phyloP scores from a whole-genome alignment of 306 rosid species.

The Alnus glutinosa region DNA sequence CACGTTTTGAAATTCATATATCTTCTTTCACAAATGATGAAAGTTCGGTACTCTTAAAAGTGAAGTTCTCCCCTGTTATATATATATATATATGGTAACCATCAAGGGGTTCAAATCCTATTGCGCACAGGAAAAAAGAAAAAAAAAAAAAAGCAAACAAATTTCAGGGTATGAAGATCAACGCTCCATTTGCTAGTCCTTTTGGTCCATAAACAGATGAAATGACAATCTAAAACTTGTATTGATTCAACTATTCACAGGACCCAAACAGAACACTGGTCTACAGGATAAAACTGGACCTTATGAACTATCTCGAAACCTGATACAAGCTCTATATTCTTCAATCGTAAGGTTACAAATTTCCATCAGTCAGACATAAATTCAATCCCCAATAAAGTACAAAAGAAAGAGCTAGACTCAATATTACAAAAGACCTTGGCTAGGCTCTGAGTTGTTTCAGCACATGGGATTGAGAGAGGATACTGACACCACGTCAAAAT shows the following conservation, averaged over 20 bases:
- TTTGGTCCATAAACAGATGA: background rate
- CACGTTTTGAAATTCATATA: too few relatives aligned
- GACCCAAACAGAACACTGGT: conserved; percentile 1
- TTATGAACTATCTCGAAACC: background rate
- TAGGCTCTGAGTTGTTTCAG: background rate
- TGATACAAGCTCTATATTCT: background rate
- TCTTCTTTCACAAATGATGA: too few relatives aligned
- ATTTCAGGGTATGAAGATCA: background rate
- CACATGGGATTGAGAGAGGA: background rate
- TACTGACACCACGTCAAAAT: conserved; percentile 29
- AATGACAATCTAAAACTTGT: background rate
- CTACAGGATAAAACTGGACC: background rate
- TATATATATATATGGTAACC: too few relatives aligned
- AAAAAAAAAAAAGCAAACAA: background rate
- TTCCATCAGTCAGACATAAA: conserved; percentile 2
- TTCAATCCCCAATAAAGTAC: conserved; percentile 9
- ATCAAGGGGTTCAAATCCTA: too few relatives aligned
- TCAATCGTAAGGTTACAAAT: background rate
- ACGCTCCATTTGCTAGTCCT: background rate
- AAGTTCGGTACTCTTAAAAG: too few relatives aligned
- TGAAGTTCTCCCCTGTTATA: too few relatives aligned
- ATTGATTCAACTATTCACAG: background rate
- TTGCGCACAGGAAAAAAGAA: background rate
- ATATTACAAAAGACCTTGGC: background rate
- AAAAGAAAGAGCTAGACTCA: conserved; percentile 9